Evolutionary conservation across 1,284 basidiomycete genomes (phyloP).

Genomic region (Austropuccinia psidii): DNA sequence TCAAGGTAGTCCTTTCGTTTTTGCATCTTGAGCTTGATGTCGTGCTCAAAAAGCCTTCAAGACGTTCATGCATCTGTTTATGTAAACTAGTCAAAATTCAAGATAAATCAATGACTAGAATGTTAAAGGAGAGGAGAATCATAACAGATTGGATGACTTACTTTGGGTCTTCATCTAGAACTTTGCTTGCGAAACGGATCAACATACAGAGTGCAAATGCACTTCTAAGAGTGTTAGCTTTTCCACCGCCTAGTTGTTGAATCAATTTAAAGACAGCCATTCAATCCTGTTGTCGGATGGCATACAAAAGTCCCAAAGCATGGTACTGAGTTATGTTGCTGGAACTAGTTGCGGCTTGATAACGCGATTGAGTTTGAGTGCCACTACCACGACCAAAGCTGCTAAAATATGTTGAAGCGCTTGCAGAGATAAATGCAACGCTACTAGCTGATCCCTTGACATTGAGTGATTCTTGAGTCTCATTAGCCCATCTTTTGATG

Average conservation of each 20-base stretch:
- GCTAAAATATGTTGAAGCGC: conserved; percentile 59
- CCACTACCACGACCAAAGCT: conserved; percentile 49
- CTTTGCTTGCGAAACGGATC: conserved; percentile 91
- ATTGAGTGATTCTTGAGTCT: conserved; percentile 92
- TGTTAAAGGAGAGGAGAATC: background rate
- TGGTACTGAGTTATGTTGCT: conserved; percentile 97
- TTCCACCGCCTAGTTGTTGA: conserved; percentile 76
- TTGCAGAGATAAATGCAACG: conserved; percentile 49
- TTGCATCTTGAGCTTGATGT: too few relatives aligned
- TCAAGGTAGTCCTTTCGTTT: too few relatives aligned
- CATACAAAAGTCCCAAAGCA: conserved; percentile 83
- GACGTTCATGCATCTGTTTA: conserved; percentile 82
- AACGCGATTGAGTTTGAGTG: conserved; percentile 49
- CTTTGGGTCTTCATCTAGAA: conserved; percentile 98
- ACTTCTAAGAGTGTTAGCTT: conserved; percentile 76
- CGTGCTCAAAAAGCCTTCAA: conserved; percentile 93
- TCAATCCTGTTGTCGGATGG: conserved; percentile 92
- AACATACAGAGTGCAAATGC: conserved; percentile 99
- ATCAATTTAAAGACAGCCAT: conserved; percentile 99
- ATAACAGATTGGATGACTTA: conserved; percentile 51
- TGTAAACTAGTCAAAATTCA: conserved; percentile 58
- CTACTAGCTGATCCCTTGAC: conserved; percentile 55
- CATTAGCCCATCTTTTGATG: conserved; percentile 96
- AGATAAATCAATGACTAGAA: background rate
- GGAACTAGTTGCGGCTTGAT: conserved; percentile 72